Evolutionary conservation across 1,284 basidiomycete species (phyloP).

Genomic region (Tilletia walkeri): DNA sequence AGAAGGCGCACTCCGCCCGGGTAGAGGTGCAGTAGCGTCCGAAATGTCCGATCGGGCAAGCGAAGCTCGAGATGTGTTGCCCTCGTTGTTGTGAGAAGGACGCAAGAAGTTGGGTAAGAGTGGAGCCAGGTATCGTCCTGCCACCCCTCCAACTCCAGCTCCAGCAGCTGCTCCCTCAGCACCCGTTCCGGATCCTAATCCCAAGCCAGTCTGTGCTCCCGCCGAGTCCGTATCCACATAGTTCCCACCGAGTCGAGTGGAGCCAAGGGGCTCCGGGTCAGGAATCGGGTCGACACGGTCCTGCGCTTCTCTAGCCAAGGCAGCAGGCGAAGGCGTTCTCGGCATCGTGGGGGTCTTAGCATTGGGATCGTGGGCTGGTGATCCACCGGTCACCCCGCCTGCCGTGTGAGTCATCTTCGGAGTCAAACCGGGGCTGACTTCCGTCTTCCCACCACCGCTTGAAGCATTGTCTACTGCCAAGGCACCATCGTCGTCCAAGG

Average conservation of each 20-base stretch:
- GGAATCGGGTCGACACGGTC: background rate
- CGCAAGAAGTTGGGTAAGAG: background rate
- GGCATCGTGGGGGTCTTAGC: slow-evolving; percentile 11
- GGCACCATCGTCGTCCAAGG: no score
- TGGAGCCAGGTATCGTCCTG: background rate
- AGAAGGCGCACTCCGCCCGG: no score
- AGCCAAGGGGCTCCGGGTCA: background rate
- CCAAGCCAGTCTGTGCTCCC: background rate
- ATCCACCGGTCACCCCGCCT: background rate
- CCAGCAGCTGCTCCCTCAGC: background rate
- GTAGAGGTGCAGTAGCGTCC: no score
- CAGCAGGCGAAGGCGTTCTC: background rate
- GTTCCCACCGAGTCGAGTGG: background rate
- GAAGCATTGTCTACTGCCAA: no score
- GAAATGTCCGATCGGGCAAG: no score
- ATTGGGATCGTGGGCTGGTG: background rate
- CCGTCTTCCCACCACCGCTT: background rate
- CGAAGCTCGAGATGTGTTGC: no score
- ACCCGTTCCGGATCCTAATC: no score
- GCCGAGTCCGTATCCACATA: background rate
- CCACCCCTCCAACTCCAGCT: background rate
- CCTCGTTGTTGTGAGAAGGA: no score
- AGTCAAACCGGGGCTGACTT: background rate
- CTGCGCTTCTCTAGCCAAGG: background rate
- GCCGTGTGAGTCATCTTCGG: background rate